These are phyloP conservation scores for Cladosporium halotolerans DNA, from an alignment of 2,329 filamentous ascomycete species.

Conservation along the genomic window DNA sequence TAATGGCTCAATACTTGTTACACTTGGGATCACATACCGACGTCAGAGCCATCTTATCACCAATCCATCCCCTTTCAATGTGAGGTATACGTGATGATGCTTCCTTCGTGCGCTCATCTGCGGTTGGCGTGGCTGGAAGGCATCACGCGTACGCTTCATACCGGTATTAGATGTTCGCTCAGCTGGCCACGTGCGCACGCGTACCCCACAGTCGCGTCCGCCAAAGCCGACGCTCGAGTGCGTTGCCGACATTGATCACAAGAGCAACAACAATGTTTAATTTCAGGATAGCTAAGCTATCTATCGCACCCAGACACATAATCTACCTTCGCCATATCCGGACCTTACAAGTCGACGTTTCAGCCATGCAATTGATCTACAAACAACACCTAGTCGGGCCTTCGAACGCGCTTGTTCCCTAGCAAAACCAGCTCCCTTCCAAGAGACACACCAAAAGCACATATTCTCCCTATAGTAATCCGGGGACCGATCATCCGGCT, in stretches of 20 bases:
- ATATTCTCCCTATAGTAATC: conserved; percentile 74
- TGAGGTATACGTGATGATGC: neutral
- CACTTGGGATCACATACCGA: conserved; percentile 19
- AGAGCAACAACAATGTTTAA: neutral
- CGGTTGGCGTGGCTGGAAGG: neutral
- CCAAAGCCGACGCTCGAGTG: too few relatives aligned
- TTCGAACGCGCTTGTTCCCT: neutral
- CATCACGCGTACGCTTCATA: neutral
- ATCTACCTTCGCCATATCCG: neutral
- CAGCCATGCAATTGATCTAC: neutral
- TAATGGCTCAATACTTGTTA: neutral
- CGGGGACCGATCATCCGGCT: conserved; percentile 60
- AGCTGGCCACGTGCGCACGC: neutral
- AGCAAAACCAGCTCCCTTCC: conserved; percentile 3
- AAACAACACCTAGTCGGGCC: conserved; percentile 5
- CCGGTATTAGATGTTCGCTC: neutral
- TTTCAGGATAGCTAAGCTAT: neutral
- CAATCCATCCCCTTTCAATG: conserved; percentile 20
- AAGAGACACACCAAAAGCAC: conserved; percentile 46
- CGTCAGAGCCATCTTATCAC: conserved; percentile 27
- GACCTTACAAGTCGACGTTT: neutral
- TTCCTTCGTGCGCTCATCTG: neutral
- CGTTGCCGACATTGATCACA: neutral
- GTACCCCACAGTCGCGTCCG: neutral
- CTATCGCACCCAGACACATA: neutral